These are phyloP conservation scores for Penicillium roqueforti DNA, from an alignment of 495 filamentous ascomycete genomes.

Conservation along the genomic window DNA sequence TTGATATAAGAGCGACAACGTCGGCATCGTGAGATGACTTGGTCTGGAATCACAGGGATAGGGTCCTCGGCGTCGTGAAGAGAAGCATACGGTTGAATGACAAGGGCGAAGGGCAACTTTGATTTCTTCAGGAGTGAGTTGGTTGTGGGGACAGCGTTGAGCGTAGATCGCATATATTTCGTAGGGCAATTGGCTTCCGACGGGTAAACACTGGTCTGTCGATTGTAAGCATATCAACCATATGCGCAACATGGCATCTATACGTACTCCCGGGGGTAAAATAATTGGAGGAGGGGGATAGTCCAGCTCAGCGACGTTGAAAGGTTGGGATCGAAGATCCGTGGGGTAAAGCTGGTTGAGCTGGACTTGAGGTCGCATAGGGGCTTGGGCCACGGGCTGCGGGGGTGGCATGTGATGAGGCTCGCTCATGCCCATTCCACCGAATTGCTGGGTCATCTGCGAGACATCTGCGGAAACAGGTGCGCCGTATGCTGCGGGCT, in stretches of 20 bases:
- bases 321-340: constrained; percentile 85
- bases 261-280: constrained; percentile 82
- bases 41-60: constrained; percentile 89
- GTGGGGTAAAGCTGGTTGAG: constrained; percentile 90
- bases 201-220: constrained; percentile 82
- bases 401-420: constrained; percentile 53
- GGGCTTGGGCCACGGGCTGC: constrained; percentile 46
- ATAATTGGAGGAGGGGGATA: constrained; percentile 88
- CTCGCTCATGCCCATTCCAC: constrained; percentile 70
- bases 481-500: constrained; percentile 63
- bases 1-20: constrained; percentile 97
- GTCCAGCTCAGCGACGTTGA: constrained; percentile 89
- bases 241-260: not conserved
- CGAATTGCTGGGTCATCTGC: constrained; percentile 78
- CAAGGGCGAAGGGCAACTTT: constrained; percentile 87
- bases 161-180: constrained; percentile 91
- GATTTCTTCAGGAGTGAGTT: constrained; percentile 93
- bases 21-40: constrained; percentile 93
- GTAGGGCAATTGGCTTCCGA: constrained; percentile 89
- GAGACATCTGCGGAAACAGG: constrained; percentile 55
- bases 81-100: constrained; percentile 92
- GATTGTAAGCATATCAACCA: constrained; percentile 25
- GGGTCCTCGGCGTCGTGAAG: constrained; percentile 89
- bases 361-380: constrained; percentile 45
- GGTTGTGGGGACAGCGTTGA: constrained; percentile 90